These are phyloP conservation scores for Aspergillus flavus DNA, from an alignment of 2,329 filamentous ascomycete species.

Conservation along the genomic window DNA sequence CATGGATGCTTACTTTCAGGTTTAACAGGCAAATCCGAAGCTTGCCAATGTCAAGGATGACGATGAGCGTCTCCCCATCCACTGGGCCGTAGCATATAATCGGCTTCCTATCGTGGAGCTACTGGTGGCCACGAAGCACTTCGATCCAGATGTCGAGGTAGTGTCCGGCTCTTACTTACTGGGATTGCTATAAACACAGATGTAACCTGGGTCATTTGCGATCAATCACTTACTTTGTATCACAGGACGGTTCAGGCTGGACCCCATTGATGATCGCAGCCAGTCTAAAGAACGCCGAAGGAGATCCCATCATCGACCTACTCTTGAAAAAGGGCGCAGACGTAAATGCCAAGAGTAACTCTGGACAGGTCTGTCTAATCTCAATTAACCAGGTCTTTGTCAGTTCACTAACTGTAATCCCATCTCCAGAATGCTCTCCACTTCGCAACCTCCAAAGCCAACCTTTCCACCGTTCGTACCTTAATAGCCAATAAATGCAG, in stretches of 20 bases:
- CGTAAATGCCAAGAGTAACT: conserved; percentile 45
- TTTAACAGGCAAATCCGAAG: conserved; percentile 71
- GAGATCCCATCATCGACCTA: conserved; percentile 48
- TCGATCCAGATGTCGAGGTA: conserved; percentile 82
- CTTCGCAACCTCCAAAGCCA: conserved; percentile 87
- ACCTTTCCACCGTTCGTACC: conserved; percentile 76
- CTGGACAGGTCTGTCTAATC: conserved; percentile 40
- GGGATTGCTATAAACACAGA: not conserved
- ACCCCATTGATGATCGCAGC: conserved; percentile 55
- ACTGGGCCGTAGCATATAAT: conserved; percentile 92
- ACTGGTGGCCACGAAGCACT: conserved; percentile 69
- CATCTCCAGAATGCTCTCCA: conserved; percentile 75
- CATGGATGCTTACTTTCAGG: not conserved
- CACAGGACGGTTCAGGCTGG: conserved; percentile 53
- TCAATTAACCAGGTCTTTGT: not conserved
- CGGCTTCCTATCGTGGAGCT: conserved; percentile 72
- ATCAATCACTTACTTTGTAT: not conserved
- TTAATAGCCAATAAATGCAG: conserved; percentile 78
- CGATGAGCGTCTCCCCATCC: conserved; percentile 85
- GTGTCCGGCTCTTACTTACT: not conserved
- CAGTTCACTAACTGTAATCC: conserved; percentile 9
- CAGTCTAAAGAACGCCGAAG: conserved; percentile 49
- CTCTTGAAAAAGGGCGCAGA: conserved; percentile 52
- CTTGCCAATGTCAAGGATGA: conserved; percentile 74
- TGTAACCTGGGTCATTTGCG: not conserved